These are phyloP conservation scores for Eurotiales sp. DNA, from an alignment of 2,329 filamentous ascomycete species.

Conservation along the genomic window DNA sequence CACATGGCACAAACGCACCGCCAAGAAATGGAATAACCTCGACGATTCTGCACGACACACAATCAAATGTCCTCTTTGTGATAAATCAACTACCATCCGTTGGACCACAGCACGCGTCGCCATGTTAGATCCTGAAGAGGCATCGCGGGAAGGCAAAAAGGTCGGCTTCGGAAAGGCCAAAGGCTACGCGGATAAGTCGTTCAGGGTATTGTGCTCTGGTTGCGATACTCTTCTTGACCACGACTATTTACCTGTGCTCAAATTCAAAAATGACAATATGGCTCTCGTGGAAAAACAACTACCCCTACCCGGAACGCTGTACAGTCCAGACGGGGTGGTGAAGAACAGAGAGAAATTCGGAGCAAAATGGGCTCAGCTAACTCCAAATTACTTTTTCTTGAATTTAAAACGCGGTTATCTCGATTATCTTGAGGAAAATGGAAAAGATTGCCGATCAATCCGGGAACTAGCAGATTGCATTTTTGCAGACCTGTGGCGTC, in stretches of 20 bases:
- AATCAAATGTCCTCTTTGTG: constrained; percentile 1
- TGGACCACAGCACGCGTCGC: constrained; percentile 9
- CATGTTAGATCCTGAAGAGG: background rate
- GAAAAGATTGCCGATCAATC: constrained; percentile 3
- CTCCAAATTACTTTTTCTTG: constrained; percentile 5
- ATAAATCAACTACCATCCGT: background rate
- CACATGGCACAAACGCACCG: background rate
- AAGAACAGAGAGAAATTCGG: background rate
- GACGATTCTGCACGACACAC: background rate
- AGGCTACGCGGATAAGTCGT: constrained; percentile 39
- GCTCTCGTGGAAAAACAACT: constrained; percentile 43
- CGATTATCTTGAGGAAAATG: background rate
- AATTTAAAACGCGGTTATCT: background rate
- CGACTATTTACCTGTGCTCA: constrained; percentile 56
- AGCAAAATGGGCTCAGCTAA: constrained; percentile 7
- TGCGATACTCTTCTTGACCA: constrained; percentile 54
- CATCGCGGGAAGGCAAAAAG: background rate
- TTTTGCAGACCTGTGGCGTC: background rate
- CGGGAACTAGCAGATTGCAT: constrained; percentile 5
- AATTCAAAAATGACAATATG: constrained; percentile 57
- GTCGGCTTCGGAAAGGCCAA: constrained; percentile 12
- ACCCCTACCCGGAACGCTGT: constrained; percentile 65
- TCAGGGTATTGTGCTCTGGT: constrained; percentile 46
- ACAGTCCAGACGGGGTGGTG: constrained; percentile 51
- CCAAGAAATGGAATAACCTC: constrained; percentile 7